Conservation (phyloP, 257 asterid genomes). For the Orobanche coerulescens region DNA sequence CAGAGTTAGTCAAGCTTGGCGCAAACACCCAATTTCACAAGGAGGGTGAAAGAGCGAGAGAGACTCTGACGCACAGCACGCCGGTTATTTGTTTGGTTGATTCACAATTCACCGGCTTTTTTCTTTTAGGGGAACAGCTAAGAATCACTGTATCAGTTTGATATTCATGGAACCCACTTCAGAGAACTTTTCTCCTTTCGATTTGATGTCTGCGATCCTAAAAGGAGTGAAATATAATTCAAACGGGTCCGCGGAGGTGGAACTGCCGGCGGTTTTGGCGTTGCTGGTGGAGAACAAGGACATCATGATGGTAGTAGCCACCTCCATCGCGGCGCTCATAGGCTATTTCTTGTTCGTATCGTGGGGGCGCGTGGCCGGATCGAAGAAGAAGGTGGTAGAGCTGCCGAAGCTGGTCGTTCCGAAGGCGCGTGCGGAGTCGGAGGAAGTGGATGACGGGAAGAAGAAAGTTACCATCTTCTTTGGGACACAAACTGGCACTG, state of each 20-base stretch:
- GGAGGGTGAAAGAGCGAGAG: slow-evolving; percentile 26
- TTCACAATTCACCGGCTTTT: neutral
- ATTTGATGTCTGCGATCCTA: slow-evolving; percentile 72
- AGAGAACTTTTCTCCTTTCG: slow-evolving; percentile 71
- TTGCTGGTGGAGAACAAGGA: slow-evolving; percentile 74
- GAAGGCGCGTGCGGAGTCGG: slow-evolving; percentile 44
- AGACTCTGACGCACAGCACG: slow-evolving; percentile 19
- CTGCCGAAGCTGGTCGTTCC: slow-evolving; percentile 42
- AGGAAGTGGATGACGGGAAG: slow-evolving; percentile 74
- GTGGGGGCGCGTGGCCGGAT: slow-evolving; percentile 63
- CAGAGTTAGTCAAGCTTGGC: slow-evolving; percentile 17
- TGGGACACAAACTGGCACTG: slow-evolving; percentile 98
- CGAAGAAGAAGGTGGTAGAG: slow-evolving; percentile 43
- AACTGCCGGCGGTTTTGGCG: slow-evolving; percentile 43
- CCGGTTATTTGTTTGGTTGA: neutral
- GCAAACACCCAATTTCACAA: neutral
- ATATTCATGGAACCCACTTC: slow-evolving; percentile 45
- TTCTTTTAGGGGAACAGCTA: neutral
- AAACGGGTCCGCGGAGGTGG: slow-evolving; percentile 49
- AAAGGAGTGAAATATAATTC: slow-evolving; percentile 55
- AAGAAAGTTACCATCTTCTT: slow-evolving; percentile 74
- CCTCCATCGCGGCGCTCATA: slow-evolving; percentile 65
- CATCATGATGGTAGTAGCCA: slow-evolving; percentile 60
- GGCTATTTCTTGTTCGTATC: slow-evolving; percentile 55
- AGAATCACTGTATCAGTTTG: neutral